These are phyloP conservation scores for Fusarium nodosum DNA, from an alignment of 2,329 filamentous ascomycete species.

Conservation along the genomic window DNA sequence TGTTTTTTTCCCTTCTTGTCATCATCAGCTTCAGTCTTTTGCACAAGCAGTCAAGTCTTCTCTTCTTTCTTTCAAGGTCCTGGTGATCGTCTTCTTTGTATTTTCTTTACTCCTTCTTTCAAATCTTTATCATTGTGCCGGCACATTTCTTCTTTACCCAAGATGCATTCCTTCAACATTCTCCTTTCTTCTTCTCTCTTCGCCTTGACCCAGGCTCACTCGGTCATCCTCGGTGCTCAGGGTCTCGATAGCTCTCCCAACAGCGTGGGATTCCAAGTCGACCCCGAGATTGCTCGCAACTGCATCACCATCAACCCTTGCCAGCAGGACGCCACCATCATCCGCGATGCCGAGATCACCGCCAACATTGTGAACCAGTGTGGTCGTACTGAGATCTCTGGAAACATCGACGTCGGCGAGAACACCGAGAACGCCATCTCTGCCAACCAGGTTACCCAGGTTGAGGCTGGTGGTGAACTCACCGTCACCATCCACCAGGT, in stretches of 20 bases:
- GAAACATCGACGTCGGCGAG: constrained; percentile 72
- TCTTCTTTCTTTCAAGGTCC: constrained; percentile 41
- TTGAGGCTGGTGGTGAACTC: constrained; percentile 61
- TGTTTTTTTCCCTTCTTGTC: constrained; percentile 4
- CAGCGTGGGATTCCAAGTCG: constrained; percentile 67
- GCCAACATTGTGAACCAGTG: constrained; percentile 70
- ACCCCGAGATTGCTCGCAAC: constrained; percentile 69
- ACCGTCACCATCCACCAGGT: constrained; percentile 76
- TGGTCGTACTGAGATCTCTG: constrained; percentile 71
- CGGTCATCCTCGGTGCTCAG: constrained; percentile 62
- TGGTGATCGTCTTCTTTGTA: constrained; percentile 41
- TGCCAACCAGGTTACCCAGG: constrained; percentile 62
- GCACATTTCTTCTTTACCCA: constrained; percentile 33
- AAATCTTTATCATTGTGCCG: constrained; percentile 37
- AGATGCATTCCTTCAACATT: constrained; percentile 38
- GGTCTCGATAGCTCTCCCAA: constrained; percentile 61
- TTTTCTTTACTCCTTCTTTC: constrained; percentile 18
- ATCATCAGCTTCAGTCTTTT: constrained; percentile 42
- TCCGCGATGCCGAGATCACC: constrained; percentile 68
- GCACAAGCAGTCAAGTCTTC: constrained; percentile 17
- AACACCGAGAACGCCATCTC: constrained; percentile 66
- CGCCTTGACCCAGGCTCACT: constrained; percentile 54
- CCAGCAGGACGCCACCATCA: constrained; percentile 75
- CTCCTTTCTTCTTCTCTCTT: constrained; percentile 38
- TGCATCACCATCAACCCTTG: constrained; percentile 75